Evolutionary conservation across 352 stramenopile genomes (phyloP).

Genomic region (Phytophthora nicotianae): DNA sequence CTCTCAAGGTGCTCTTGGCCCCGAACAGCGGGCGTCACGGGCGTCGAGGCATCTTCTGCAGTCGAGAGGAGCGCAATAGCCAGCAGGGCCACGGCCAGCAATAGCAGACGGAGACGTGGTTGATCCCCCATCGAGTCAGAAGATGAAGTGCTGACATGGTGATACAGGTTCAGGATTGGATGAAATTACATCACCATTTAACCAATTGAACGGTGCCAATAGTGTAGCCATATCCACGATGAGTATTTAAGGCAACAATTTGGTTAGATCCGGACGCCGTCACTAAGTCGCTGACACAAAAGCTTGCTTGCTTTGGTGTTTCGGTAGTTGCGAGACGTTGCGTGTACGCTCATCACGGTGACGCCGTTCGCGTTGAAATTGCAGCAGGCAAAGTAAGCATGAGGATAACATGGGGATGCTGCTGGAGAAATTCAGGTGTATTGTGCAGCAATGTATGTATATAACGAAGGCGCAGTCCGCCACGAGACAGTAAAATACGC

Average conservation of each 20-base stretch:
- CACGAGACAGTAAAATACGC: too few relatives aligned
- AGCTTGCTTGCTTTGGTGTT: neutral
- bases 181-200: neutral
- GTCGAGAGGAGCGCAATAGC: conserved; percentile 16
- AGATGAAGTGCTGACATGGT: conserved; percentile 3
- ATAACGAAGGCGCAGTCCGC: too few relatives aligned
- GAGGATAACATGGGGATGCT: neutral
- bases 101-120: conserved; percentile 18
- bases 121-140: conserved; percentile 23
- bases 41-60: conserved; percentile 12
- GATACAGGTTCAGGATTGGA: conserved; percentile 8
- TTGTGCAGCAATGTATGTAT: too few relatives aligned
- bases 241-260: conserved; percentile 3
- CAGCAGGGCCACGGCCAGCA: conserved; percentile 29
- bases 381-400: neutral
- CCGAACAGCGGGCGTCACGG: conserved; percentile 11
- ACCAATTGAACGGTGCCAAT: too few relatives aligned
- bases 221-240: too few relatives aligned
- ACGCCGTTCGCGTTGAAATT: neutral
- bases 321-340: conserved; percentile 4
- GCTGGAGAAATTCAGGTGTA: neutral
- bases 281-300: neutral
- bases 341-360: neutral
- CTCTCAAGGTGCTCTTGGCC: conserved; percentile 14
- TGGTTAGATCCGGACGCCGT: conserved; percentile 6